Evolutionary conservation across 176 grass and related monocot species (phyloP).

Genomic region (Avena eriantha): DNA sequence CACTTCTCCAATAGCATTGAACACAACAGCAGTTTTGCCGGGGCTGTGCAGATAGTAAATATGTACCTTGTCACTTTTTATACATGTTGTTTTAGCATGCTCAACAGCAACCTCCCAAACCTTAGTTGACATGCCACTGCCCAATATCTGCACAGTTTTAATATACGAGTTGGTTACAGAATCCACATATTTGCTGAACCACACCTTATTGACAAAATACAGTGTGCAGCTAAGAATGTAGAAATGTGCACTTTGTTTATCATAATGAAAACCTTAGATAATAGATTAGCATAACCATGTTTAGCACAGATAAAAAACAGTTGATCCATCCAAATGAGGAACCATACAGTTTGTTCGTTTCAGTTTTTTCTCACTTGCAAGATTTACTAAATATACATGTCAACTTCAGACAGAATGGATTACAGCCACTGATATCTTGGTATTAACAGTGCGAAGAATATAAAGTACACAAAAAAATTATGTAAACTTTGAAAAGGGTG

Average conservation of each 20-base stretch:
- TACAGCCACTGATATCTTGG: background rate
- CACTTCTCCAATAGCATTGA: constrained; percentile 78
- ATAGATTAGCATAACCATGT: constrained; percentile 1
- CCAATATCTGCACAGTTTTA: constrained; percentile 80
- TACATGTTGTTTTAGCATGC: constrained; percentile 78
- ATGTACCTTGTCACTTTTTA: constrained; percentile 64
- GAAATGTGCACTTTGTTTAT: constrained; percentile 10
- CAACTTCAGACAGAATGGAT: background rate
- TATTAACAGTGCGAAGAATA: constrained; percentile 19
- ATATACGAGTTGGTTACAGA: constrained; percentile 38
- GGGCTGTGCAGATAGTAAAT: constrained; percentile 60
- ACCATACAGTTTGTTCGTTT: background rate
- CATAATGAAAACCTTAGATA: constrained; percentile 11
- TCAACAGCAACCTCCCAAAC: constrained; percentile 90
- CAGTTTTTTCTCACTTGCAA: background rate
- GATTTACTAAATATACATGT: background rate
- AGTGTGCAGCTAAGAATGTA: background rate
- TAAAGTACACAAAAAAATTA: constrained; percentile 24
- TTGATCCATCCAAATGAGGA: background rate
- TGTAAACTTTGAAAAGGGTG: constrained; percentile 25
- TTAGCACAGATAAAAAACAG: background rate
- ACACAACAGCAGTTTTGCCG: constrained; percentile 69
- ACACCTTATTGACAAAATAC: background rate
- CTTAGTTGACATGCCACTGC: constrained; percentile 87
- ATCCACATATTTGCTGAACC: constrained; percentile 22